A percentile compares a stretch with the other conserved stretches of the same genome.
Evolutionary conservation across 768 basidiomycete species (phyloP).

Genomic region (Chalciporus piperatus): DNA sequence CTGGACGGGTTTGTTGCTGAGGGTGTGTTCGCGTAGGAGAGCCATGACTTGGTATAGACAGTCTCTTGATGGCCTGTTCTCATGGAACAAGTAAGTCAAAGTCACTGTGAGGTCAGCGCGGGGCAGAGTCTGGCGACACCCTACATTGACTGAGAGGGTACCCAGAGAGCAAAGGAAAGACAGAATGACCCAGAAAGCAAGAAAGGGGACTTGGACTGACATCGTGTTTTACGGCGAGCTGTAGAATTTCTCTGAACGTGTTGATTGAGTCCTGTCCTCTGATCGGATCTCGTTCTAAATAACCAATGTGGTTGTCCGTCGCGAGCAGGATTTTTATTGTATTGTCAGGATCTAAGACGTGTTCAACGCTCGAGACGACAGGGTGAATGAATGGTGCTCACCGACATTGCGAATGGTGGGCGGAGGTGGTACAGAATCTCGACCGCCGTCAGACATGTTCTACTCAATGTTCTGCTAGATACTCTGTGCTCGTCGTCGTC

Average conservation of each 20-base stretch:
- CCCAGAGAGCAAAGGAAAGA: not conserved
- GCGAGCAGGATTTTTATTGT: slow-evolving; percentile 84
- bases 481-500: not conserved
- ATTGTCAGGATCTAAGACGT: slow-evolving; percentile 51
- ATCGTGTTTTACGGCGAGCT: slow-evolving; percentile 85
- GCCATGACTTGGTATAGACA: slow-evolving; percentile 88
- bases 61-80: slow-evolving; percentile 91
- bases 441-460: slow-evolving; percentile 26
- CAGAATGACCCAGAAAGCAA: not conserved
- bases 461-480: not conserved
- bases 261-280: slow-evolving; percentile 94
- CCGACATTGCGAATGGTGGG: slow-evolving; percentile 39
- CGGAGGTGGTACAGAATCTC: slow-evolving; percentile 28
- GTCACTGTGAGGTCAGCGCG: no score
- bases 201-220: slow-evolving; percentile 46
- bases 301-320: slow-evolving; percentile 96
- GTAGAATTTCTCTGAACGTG: slow-evolving; percentile 90
- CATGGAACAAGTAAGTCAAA: slow-evolving; percentile 96
- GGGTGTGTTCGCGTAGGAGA: slow-evolving; percentile 83
- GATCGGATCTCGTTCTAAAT: slow-evolving; percentile 90
- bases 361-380: slow-evolving; percentile 2
- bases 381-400: slow-evolving; percentile 23
- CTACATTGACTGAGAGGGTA: no score
- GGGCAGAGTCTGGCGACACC: no score
- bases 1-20: slow-evolving; percentile 87